These are phyloP conservation scores for Thraustochytrium striatum DNA, from an alignment of 352 stramenopile genomes.

Conservation along the genomic window DNA sequence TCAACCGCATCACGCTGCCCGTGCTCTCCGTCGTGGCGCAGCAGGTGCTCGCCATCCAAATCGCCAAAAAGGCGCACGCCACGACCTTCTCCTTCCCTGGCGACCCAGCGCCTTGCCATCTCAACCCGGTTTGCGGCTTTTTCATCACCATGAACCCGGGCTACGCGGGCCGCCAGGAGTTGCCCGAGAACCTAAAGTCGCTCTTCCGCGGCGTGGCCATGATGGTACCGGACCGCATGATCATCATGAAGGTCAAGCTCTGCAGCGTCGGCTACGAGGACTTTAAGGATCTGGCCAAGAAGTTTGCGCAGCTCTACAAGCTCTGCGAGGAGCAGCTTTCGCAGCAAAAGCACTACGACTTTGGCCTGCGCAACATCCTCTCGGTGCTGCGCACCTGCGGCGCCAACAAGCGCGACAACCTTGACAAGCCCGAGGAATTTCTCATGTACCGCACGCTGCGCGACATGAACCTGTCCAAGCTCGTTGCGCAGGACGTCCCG, in stretches of 20 bases:
- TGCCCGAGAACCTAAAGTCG: constrained; percentile 86
- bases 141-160: constrained; percentile 90
- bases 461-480: constrained; percentile 97
- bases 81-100: constrained; percentile 92
- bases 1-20: constrained; percentile 89
- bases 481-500: constrained; percentile 95
- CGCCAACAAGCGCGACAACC: constrained; percentile 89
- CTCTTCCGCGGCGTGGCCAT: constrained; percentile 88
- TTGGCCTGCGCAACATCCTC: constrained; percentile 80
- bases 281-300: constrained; percentile 78
- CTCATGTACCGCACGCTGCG: constrained; percentile 90
- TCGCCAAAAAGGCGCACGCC: constrained; percentile 79
- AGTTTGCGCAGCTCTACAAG: constrained; percentile 83
- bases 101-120: constrained; percentile 82
- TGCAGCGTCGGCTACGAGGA: constrained; percentile 81
- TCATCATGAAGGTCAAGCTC: constrained; percentile 87
- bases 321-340: constrained; percentile 76
- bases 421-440: constrained; percentile 83
- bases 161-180: constrained; percentile 81
- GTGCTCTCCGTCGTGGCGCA: constrained; percentile 84
- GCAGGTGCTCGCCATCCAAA: constrained; percentile 62
- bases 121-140: constrained; percentile 88
- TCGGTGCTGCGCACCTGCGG: constrained; percentile 90
- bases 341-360: constrained; percentile 88
- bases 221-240: constrained; percentile 81